Evolutionary conservation across 352 stramenopile species (phyloP), one percentile per base, ranked within the genome.

Genomic region (Lagenidium giganteum): DNA sequence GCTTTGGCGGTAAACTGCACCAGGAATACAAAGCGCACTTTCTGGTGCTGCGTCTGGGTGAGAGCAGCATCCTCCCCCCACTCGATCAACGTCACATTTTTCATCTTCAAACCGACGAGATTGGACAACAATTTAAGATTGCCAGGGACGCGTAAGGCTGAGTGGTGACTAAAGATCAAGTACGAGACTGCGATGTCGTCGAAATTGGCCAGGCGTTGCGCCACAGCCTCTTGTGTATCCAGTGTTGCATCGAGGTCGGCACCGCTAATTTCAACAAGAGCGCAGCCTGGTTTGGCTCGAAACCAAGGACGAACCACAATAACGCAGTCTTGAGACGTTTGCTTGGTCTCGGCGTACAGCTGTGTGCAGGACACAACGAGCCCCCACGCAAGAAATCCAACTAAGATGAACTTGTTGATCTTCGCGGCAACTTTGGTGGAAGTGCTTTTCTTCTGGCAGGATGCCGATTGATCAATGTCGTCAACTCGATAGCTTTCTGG

Each of bases 231-330:
- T n/a, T 5, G 28, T 44, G 8, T 42, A 51, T 14, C 58, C 53
- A 4, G 24, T 38, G 0, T 14, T 12, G 7, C n/a, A n/a, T 38
- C 21, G 7, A 41, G 42, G 31, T 59, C 35, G 8, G 22, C 25
- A 37, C 58, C 59, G 17, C 42, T 64, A 21, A 64, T 57, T 26
- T 64, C 58, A 24, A 67, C 47, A 14, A 64, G 28, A 4, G 53
- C 59, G 33, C 58, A 67, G 20, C 42, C 47, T 3, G 58, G 40
- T 9, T 34, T 42, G 3, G 18, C 20, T 1, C 29, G 45, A 32
- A 64, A 53, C 59, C 59, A 68, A 14, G 59, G 59, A 2, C 42
- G 42, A 11, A 60, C 57, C 50, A 51, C 35, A 20, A 68, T 18
- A 5, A 58, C 36, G 14, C 59, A 68, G 32, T 38, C 42, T 37